phyloP scores from a whole-genome alignment of 768 basidiomycete species.

The Naganishia onofrii region DNA sequence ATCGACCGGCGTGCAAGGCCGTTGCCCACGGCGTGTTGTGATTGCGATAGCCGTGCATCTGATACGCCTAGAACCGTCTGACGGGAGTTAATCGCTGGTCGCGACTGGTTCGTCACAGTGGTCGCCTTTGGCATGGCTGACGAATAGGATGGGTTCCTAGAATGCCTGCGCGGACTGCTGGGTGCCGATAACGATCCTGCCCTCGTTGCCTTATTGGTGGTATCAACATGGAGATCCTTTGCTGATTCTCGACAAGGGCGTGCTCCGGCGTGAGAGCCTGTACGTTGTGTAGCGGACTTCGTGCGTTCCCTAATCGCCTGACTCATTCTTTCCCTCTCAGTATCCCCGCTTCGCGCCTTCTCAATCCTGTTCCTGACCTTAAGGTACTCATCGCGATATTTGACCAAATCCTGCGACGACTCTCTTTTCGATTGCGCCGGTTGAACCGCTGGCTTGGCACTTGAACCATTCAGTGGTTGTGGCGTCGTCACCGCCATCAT shows the following conservation, averaged over 20 bases:
- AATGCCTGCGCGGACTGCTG: constrained; percentile 4
- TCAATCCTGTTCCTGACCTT: constrained; percentile 12
- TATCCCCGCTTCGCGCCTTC: constrained; percentile 3
- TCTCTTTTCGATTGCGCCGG: neutral
- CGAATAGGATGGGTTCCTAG: neutral
- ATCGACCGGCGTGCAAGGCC: constrained; percentile 11
- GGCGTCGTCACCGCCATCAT: constrained; percentile 6
- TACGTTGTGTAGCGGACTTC: neutral
- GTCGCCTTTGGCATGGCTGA: neutral
- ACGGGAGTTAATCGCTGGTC: neutral
- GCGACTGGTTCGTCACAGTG: neutral
- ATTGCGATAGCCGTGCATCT: neutral
- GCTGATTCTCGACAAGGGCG: neutral
- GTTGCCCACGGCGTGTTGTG: neutral
- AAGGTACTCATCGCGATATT: constrained; percentile 14
- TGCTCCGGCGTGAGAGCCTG: neutral
- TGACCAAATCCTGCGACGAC: neutral
- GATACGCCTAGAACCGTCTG: neutral
- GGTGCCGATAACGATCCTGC: constrained; percentile 7
- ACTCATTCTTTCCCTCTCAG: constrained; percentile 8
- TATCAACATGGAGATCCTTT: constrained; percentile 7
- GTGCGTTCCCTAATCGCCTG: constrained; percentile 16
- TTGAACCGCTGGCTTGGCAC: neutral
- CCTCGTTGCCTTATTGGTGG: neutral
- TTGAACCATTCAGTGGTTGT: neutral